Evolutionary conservation across 768 basidiomycete species (phyloP), one percentile per base, ranked within the genome.

Genomic region (Melanogaster broomeanus): DNA sequence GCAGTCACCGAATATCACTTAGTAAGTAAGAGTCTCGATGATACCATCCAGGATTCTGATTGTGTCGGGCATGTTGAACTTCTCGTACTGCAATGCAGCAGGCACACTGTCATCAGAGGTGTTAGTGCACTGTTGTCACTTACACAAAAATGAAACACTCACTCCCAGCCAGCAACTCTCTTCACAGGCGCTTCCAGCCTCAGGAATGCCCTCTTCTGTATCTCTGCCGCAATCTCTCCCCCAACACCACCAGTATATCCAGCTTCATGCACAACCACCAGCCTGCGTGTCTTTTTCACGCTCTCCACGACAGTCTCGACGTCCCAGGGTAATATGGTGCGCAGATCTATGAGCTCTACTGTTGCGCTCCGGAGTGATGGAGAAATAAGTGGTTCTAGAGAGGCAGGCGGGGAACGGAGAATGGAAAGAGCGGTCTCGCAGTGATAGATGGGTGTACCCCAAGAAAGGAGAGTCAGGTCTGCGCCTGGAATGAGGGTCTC

Each of bases 121-220:
- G 5, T 49, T 16, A 55, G 41, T 47, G 55, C 13, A 21, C 22
- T 44, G 27, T 15, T 27, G 41, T 44, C 41, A 40, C 18, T 21
- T 24, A 4, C 13, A 43, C 47, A 48, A 41, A 16, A 15, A 45
- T 49, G 28, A 25, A 40, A 24, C 7, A 86, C 93, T 80, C 61
- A 95, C 93, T 97, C 94, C 95, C 95, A 98, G 25, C 90, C 92
- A 3, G 90, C 83, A 16, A 98, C 83, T 35, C 93, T 75, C 62
- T 80, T 88, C 21, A 98, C 87, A 0, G 94, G 94, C 8, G 94
- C 93, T 48, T 91, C 82, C 44, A 98, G 71, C 66, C 87, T 87
- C 61, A 97, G 74, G 73, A 97, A 97, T 58, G 90, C 93, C 52
- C 87, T 74, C 69, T 88, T 88, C 73, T 92, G 92, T 5, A 98